Conservation (phyloP, 1,139 yeast genomes). For the Arxiozyma bovina region DNA sequence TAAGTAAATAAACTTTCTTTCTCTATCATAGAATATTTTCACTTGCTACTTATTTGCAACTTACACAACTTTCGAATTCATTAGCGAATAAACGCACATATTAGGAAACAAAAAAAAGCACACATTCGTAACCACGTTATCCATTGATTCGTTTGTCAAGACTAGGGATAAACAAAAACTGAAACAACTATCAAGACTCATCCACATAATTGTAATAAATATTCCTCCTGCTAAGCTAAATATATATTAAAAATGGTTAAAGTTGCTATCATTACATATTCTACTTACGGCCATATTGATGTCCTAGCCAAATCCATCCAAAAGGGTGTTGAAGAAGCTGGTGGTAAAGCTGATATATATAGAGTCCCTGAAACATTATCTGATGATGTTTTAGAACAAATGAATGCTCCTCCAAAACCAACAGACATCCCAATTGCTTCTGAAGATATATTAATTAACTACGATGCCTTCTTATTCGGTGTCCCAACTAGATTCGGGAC, state of each 20-base stretch:
- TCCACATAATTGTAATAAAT: not conserved
- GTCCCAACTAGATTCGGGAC: slow-evolving; percentile 58
- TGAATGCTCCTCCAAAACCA: slow-evolving; percentile 58
- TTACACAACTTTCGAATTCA: not conserved
- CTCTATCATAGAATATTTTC: not conserved
- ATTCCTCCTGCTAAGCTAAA: not conserved
- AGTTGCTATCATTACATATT: slow-evolving; percentile 52
- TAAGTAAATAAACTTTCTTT: too few species aligned
- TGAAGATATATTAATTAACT: slow-evolving; percentile 38
- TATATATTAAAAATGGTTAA: slow-evolving; percentile 35
- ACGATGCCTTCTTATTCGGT: slow-evolving; percentile 57
- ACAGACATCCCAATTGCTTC: slow-evolving; percentile 47
- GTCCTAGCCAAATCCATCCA: slow-evolving; percentile 47
- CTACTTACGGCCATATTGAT: slow-evolving; percentile 55
- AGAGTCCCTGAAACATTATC: slow-evolving; percentile 60
- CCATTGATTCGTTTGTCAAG: not conserved
- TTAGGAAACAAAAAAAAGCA: too few species aligned
- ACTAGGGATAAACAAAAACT: not conserved
- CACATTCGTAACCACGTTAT: too few species aligned
- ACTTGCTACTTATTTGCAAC: not conserved
- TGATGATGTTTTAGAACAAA: slow-evolving; percentile 45
- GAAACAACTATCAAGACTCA: not conserved
- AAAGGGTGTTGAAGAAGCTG: slow-evolving; percentile 50
- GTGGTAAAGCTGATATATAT: slow-evolving; percentile 50
- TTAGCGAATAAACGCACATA: too few species aligned